Percentiles rank a stretch among this genome's conserved stretches.
Conservation (phyloP, 176 grass and related monocot species). For the Musa itinerans region DNA sequence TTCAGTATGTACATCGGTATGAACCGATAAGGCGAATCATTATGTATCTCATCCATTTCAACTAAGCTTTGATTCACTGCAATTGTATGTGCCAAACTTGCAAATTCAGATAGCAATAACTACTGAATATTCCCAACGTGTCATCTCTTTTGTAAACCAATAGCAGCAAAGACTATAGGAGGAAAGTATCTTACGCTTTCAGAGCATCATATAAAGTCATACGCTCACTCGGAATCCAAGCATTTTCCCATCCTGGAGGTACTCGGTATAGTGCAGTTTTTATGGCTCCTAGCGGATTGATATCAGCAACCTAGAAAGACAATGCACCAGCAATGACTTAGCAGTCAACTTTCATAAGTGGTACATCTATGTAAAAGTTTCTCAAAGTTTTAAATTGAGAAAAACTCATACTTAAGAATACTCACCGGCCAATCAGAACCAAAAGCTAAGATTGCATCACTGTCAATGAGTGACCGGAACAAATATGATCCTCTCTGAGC, state of each 20-base stretch:
- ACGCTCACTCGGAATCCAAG: conserved; percentile 61
- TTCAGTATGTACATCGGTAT: no score
- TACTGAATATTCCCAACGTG: background rate
- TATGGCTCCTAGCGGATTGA: conserved; percentile 66
- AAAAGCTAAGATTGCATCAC: conserved; percentile 60
- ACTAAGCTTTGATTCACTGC: no score
- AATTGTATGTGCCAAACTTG: no score
- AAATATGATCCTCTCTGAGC: conserved; percentile 55
- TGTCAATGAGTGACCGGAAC: conserved; percentile 43
- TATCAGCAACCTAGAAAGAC: conserved; percentile 61
- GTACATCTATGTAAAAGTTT: background rate
- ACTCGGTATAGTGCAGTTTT: conserved; percentile 41
- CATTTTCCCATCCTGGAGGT: conserved; percentile 50
- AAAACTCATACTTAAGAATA: background rate
- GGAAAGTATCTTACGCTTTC: conserved; percentile 50
- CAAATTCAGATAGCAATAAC: no score
- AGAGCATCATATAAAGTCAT: conserved; percentile 53
- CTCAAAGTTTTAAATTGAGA: background rate
- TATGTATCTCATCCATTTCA: no score
- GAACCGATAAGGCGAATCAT: background rate
- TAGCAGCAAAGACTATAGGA: background rate
- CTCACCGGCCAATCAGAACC: conserved; percentile 93
- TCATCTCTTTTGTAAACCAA: background rate
- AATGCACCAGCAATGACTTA: background rate
- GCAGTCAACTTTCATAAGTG: no score